Percentiles rank a stretch among this genome's conserved stretches.
phyloP scores from a whole-genome alignment of 306 rosid species.

The Corylus avellana region DNA sequence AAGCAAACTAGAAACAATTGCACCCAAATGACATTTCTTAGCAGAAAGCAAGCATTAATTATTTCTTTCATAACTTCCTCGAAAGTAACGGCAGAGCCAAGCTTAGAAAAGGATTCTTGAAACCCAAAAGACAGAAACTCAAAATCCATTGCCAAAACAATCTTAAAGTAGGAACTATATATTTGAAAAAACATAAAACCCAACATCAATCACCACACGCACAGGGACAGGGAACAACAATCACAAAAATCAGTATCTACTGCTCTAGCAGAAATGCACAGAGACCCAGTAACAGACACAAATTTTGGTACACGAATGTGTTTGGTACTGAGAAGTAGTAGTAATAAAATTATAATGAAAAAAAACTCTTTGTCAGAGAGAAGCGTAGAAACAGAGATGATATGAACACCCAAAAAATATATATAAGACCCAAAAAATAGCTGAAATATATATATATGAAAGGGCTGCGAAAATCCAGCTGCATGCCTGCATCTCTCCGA shows the following conservation, averaged over 20 bases:
- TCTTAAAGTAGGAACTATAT: background rate
- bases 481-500: too few species aligned
- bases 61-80: background rate
- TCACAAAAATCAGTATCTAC: background rate
- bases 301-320: background rate
- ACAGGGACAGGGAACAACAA: background rate
- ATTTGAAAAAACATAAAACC: slow-evolving; percentile 15
- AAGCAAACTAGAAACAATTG: background rate
- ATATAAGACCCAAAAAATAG: too few species aligned
- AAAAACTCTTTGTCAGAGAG: too few species aligned
- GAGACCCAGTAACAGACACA: background rate
- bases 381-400: too few species aligned
- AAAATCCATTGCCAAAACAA: background rate
- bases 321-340: background rate
- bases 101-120: background rate
- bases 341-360: too few species aligned
- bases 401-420: too few species aligned
- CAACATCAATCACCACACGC: slow-evolving; percentile 12
- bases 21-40: background rate
- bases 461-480: too few species aligned
- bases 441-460: too few species aligned
- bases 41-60: background rate
- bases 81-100: background rate
- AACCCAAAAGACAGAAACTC: slow-evolving; percentile 8
- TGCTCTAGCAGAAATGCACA: background rate